phyloP scores from a whole-genome alignment of 345 rosid genomes.

The Citrus hindsii region DNA sequence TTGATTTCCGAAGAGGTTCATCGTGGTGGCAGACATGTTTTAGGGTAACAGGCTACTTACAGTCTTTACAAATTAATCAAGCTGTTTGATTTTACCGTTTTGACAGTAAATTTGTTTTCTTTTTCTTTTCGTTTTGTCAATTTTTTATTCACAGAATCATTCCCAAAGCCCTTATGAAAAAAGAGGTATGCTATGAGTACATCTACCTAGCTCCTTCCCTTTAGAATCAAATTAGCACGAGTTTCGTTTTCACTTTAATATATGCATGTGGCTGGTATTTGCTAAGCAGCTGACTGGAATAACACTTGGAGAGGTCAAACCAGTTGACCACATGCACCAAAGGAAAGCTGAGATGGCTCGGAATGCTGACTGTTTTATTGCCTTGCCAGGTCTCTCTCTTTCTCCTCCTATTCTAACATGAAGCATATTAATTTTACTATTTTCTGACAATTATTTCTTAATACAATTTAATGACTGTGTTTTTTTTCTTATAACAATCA shows the following conservation, averaged over 20 bases:
- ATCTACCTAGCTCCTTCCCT: not conserved
- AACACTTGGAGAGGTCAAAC: conserved; percentile 50
- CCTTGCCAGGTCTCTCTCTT: conserved; percentile 44
- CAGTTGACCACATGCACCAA: conserved; percentile 57
- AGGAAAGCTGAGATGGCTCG: conserved; percentile 62
- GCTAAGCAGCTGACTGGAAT: conserved; percentile 53
- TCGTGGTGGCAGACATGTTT: conserved; percentile 57
- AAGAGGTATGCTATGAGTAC: conserved; percentile 47
- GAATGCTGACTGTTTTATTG: conserved; percentile 54
- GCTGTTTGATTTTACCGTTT: not conserved
- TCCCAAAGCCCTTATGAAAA: conserved; percentile 81
- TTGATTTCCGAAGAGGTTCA: conserved; percentile 59
- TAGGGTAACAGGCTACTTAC: conserved; percentile 40
- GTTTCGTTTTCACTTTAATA: not conserved
- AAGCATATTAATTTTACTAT: not conserved
- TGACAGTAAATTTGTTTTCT: not conserved
- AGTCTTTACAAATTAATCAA: not conserved
- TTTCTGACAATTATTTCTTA: not conserved
- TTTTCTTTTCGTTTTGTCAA: not conserved
- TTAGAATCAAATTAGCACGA: not conserved
- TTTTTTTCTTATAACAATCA: not conserved
- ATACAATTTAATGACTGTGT: not conserved
- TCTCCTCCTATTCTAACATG: no score
- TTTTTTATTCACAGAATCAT: conserved; percentile 48
- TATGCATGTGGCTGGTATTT: no score